phyloP scores from a whole-genome alignment of 495 filamentous ascomycete species.

The Hyaloscypha variabilis region DNA sequence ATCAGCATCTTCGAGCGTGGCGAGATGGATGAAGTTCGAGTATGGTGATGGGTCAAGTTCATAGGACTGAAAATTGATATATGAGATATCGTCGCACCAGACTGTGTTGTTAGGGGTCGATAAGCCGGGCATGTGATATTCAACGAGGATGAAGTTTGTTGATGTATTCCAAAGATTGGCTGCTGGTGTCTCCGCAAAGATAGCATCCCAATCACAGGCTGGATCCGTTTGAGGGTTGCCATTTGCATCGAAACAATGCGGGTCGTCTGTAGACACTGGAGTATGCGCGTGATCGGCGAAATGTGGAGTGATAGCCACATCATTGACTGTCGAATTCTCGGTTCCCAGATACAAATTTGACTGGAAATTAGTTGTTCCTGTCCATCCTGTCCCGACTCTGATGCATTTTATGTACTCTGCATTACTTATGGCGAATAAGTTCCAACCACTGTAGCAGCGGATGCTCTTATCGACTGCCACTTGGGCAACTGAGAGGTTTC shows the following conservation, averaged over 20 bases:
- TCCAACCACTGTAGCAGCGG: constrained; percentile 7
- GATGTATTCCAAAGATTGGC: background rate
- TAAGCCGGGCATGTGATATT: background rate
- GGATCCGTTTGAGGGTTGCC: background rate
- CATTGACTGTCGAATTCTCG: background rate
- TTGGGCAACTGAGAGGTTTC: background rate
- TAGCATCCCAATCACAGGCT: background rate
- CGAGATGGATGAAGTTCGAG: constrained; percentile 7
- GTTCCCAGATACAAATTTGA: background rate
- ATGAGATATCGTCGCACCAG: constrained; percentile 5
- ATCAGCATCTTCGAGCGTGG: background rate
- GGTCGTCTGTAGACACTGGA: background rate
- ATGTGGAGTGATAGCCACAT: background rate
- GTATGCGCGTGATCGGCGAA: background rate
- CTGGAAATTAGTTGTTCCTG: background rate
- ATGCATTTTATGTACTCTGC: background rate
- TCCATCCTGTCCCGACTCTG: background rate
- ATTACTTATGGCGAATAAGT: background rate
- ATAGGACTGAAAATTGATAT: background rate
- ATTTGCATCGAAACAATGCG: background rate
- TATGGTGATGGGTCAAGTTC: background rate
- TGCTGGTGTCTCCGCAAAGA: background rate
- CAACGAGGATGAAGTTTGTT: background rate
- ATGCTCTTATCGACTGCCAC: background rate
- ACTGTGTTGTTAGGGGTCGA: background rate